Evolutionary conservation across 208 protist species (phyloP), one percentile per base, ranked within the genome.

Genomic region (Crithidia thermophila): DNA sequence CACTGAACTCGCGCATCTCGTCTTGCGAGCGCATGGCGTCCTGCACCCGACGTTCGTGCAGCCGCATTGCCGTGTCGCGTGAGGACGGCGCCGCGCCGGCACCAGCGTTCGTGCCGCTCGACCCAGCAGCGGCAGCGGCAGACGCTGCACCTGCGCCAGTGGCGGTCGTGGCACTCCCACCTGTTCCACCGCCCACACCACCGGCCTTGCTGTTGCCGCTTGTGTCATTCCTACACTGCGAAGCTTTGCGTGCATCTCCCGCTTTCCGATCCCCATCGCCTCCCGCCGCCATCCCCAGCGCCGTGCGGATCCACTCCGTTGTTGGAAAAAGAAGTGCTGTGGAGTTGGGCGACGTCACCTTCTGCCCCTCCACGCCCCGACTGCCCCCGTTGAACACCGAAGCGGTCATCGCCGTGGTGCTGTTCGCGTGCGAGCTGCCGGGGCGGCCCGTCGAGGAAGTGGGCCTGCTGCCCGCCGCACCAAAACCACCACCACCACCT

Each of bases 1-100:
- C 61, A 37, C 72, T 58, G 30, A 85, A 85, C 39, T 74, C 61
- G 25, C 68, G 66, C 67, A 85, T 81, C 18, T 85, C 74, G 5
- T 67, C 39, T 57, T 85, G 80, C 0, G 80, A 85, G 28, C 76
- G 55, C 45, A 70, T 18, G 10, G 67, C 80, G 36, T 47, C 63
- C 23, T 64, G 52, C 14, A 82, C 59, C 39, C 68, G 79, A 7
- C 67, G 66, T 58, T 77, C 79, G 52, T 85, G 74, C 30, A 82
- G 79, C 18, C 55, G 70, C 46, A 75, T 66, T 10, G 68, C 68
- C 5, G 40, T 27, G 58, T 66, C 59, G 10, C 40, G 20, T 20
- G 49, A 21, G 7, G 53, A 31, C 43, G 27, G 11, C 3, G 55
- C 4, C 9, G 52, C 30, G 3, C 13, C 31, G 10, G 8, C 34